phyloP scores from a whole-genome alignment of 2,329 filamentous ascomycete genomes.

The Macrophomina tecta region DNA sequence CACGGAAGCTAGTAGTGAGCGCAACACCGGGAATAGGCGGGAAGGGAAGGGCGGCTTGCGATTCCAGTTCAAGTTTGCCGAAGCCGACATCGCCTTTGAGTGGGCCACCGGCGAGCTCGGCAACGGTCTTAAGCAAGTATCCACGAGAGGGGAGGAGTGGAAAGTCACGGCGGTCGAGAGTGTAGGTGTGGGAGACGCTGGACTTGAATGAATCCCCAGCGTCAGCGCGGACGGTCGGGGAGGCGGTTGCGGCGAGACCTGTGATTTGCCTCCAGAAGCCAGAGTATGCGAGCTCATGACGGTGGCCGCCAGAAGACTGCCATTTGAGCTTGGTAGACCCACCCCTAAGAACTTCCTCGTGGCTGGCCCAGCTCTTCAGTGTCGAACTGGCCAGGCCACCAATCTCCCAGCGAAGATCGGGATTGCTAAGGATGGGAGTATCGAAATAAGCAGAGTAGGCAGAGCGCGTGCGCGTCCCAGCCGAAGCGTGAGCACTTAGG shows the following conservation, averaged over 20 bases:
- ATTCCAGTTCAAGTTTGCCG: conserved; percentile 87
- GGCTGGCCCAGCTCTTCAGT: conserved; percentile 89
- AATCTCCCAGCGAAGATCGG: conserved; percentile 77
- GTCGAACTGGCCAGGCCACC: conserved; percentile 84
- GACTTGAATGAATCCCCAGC: conserved; percentile 92
- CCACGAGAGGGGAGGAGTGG: conserved; percentile 83
- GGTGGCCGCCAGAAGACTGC: conserved; percentile 67
- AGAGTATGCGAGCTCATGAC: conserved; percentile 80
- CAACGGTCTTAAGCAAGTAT: conserved; percentile 76
- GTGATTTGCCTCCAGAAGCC: conserved; percentile 90
- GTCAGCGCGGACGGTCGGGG: conserved; percentile 79
- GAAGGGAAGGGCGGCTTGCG: conserved; percentile 76
- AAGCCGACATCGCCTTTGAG: conserved; percentile 91
- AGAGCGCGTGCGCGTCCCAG: conserved; percentile 88
- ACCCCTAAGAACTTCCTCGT: conserved; percentile 86
- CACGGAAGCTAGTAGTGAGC: conserved; percentile 79
- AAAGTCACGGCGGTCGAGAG: conserved; percentile 80
- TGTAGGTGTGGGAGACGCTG: conserved; percentile 80
- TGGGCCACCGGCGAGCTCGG: conserved; percentile 87
- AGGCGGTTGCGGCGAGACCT: conserved; percentile 74
- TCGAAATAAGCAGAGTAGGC: conserved; percentile 88
- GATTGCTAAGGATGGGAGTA: conserved; percentile 82
- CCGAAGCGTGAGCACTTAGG: conserved; percentile 82
- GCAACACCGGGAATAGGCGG: conserved; percentile 75
- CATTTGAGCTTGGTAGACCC: conserved; percentile 78